Evolutionary conservation across 164 flowering plant genomes (phyloP), one percentile per base, ranked within the genome.

Genomic region (Chimonanthus salicifolius): DNA sequence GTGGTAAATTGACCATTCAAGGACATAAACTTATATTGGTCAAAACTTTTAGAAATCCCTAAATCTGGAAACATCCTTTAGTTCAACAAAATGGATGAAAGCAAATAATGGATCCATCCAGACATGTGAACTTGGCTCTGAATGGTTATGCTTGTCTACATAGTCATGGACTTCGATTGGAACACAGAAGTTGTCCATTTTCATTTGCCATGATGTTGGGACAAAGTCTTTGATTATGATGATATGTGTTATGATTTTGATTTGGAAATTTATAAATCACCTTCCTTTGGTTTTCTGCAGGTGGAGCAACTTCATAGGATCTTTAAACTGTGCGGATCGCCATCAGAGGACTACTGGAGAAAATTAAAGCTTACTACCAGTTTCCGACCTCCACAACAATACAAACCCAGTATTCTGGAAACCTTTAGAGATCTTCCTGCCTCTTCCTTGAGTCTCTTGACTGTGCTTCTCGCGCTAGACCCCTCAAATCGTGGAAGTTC

Each of bases 241-340:
- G 43, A 33, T 62, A 13, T 21, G 58, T 68, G 58, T 54, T 6
- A 60, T 60, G 48, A 58, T 63, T 49, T 63, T 58, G 54, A 45
- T 60, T 18, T 51, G 3, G 7, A 33, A 33, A 33, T 20, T 11
- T 33, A 50, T 68, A 65, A 43, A 15, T 3, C 15, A 21, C n/a
- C 18, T 5, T n/a, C 33, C 46, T 65, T 76, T 75, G 47, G 46
- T 58, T 77, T 60, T 50, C 13, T 75, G 70, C 78, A 90, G 95
- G 88, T 88, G 66, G 96, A 89, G 82, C 93, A 91, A 77, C 81
- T 88, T 44, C 92, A 91, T 64, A 85, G 73, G 81, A 88, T 91
- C 60, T 91, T 87, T 82, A 88, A 87, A 82, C 79, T 91, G 9
- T 89, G 93, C 81, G 93, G 96, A 33, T 84, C 93, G 18, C 96